Percentiles rank a stretch among this genome's conserved stretches.
Conservation (phyloP, 805 yeast genomes). For the Hyphopichia homilentoma region DNA sequence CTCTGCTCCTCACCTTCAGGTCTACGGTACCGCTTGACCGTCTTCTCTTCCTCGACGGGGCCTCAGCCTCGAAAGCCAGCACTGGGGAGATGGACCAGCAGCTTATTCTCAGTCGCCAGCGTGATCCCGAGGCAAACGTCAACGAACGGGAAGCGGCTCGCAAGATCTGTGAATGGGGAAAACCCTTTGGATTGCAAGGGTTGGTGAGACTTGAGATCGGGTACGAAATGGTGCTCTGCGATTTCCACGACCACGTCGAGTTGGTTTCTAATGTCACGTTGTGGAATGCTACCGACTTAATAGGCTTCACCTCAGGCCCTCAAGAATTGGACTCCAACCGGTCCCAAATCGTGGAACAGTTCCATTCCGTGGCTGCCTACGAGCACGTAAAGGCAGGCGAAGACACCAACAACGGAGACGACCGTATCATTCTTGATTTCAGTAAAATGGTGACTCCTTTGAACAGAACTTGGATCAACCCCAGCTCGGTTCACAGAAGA, state of each 20-base stretch:
- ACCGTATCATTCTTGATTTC: constrained; percentile 47
- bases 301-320: constrained; percentile 33
- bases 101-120: constrained; percentile 16
- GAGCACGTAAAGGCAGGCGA: constrained; percentile 47
- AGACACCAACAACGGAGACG: constrained; percentile 45
- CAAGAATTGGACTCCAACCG: constrained; percentile 10
- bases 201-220: constrained; percentile 56
- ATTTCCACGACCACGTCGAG: constrained; percentile 47
- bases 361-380: constrained; percentile 31
- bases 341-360: constrained; percentile 16
- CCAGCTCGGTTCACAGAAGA: constrained; percentile 46
- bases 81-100: constrained; percentile 61
- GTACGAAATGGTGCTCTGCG: constrained; percentile 59
- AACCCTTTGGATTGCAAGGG: constrained; percentile 55
- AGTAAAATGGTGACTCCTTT: constrained; percentile 51
- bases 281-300: constrained; percentile 28
- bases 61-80: constrained; percentile 57
- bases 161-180: constrained; percentile 54
- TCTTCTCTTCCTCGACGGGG: constrained; percentile 58
- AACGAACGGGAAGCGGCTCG: constrained; percentile 46
- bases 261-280: constrained; percentile 45
- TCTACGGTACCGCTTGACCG: constrained; percentile 45
- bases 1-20: constrained; percentile 41
- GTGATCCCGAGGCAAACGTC: constrained; percentile 17
- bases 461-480: constrained; percentile 45